Base-by-base conservation (phyloP, 768 basidiomycete genomes). In the Pisolithus sp. region DNA sequence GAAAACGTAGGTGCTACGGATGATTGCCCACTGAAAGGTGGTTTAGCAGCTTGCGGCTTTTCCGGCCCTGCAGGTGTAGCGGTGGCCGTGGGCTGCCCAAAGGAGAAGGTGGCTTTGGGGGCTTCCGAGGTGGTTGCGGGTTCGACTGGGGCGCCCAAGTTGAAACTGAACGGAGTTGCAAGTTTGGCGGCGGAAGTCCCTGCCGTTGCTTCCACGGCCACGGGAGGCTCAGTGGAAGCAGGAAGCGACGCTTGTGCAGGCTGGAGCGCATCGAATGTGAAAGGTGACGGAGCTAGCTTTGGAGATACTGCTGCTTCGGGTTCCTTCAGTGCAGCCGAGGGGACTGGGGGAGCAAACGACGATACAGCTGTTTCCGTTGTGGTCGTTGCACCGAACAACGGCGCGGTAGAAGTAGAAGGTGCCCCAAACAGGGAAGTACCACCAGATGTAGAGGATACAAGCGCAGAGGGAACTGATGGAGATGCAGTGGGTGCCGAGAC, bases 21-120 rank as follows among this genome's bases (percentile, higher is more conserved):
- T 34, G 58, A 51, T 39, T 62, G 60, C 9, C 59, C 53, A 30
- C 71, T 68, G 44, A 81, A 79, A 7, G 69, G 26, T 2, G 77
- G 66, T 57, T 80, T 78, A 0, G 75, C 63, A 0, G 70, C 59
- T 23, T 78, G 73, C 15, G 65, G 45, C 15, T 51, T 43, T 15
- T 50, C 36, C 2, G 62, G 18, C 7, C 49, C 40, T 10, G 59
- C 40, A 18, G 54, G 39, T 21, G 56, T 28, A 20, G 58, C 31
- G 17, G 50, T 3, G 17, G 56, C 17, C 23, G 62, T 7, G 2
- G 62, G 48, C 43, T 58, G 62, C 46, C 65, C 64, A 55, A 75
- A 72, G 5, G 64, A 47, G 48, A 75, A 72, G 17, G 12, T 55
- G 46, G 53, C 57, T 50, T 71, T 71, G 17, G 71, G 62, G 7